Percentiles rank a stretch among this genome's conserved stretches.
These are phyloP conservation scores for Cladosporium sp. DNA, from an alignment of 2,329 filamentous ascomycete genomes.

Conservation along the genomic window DNA sequence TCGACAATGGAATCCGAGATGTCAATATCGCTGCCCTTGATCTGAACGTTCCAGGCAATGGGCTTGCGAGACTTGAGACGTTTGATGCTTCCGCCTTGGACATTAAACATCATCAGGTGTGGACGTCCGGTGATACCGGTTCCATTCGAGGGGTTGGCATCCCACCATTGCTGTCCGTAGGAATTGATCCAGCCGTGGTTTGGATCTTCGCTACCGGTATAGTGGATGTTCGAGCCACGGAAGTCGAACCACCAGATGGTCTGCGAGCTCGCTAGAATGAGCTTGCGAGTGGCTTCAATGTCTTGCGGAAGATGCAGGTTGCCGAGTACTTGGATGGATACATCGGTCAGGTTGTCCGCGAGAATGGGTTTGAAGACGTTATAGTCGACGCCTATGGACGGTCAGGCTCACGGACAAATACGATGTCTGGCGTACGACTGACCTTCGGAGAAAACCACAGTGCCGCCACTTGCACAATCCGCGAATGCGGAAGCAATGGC, in stretches of 20 bases:
- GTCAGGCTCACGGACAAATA: neutral
- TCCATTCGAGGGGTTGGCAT: constrained; percentile 42
- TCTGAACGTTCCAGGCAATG: constrained; percentile 45
- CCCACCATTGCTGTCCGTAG: constrained; percentile 50
- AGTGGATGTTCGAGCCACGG: constrained; percentile 37
- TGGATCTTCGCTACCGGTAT: constrained; percentile 39
- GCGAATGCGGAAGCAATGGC: constrained; percentile 42
- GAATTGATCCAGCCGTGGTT: constrained; percentile 48
- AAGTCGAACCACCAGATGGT: constrained; percentile 44
- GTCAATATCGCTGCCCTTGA: constrained; percentile 43
- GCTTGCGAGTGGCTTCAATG: constrained; percentile 39
- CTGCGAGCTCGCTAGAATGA: constrained; percentile 32
- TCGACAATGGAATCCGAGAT: constrained; percentile 45
- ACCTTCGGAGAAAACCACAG: constrained; percentile 40
- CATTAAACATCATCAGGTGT: constrained; percentile 44
- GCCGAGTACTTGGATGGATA: constrained; percentile 45
- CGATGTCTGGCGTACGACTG: neutral
- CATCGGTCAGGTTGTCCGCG: constrained; percentile 44
- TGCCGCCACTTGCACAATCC: constrained; percentile 38
- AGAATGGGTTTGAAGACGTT: constrained; percentile 44
- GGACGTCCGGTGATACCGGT: constrained; percentile 44
- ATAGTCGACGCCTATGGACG: constrained; percentile 41
- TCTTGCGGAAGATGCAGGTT: constrained; percentile 47
- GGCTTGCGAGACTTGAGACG: constrained; percentile 47
- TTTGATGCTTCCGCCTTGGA: constrained; percentile 39